Base-by-base conservation (phyloP, 345 rosid genomes). In the Bruguiera gymnorhiza region DNA sequence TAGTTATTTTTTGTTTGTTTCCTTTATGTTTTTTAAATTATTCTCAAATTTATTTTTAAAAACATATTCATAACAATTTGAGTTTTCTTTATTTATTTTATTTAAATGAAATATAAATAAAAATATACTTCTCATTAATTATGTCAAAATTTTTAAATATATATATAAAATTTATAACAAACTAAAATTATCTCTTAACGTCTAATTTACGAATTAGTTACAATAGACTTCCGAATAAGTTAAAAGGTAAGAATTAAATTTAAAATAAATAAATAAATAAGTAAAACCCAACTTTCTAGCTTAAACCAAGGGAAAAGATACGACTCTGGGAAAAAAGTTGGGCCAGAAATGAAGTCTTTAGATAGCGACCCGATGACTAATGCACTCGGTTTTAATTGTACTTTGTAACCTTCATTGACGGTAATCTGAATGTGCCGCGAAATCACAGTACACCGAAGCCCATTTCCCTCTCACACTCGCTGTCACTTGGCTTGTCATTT, bases 391-490 rank as follows among this genome's bases (percentile, higher is more conserved):
- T 3, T 18, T 39, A 43, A 43, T 36, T 65, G 62, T 54, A 10
- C 15, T 16, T n/a, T 32, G 10, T 69, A 11, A 29, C 70, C 68
- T 64, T 7, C 46, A 18, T 69, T 64, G 71, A 77, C 73, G 64
- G 74, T 53, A 65, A 73, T 50, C 63, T 57, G 58, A 63, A 52
- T 59, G 0, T 68, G 80, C 68, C 37, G 72, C 51, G 11, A 24
- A 34, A 27, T 56, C 20, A 26, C 60, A 26, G 54, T 56, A 67
- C 73, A 67, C 43, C 19, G 20, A 31, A 11, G 18, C 27, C 57
- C 6, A 53, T 62, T 67, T 6, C 7, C 36, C 67, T 23, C 34
- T 24, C 68, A 6, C 30, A 9, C 43, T 53, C 56, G 37, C 37
- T 34, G 1, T 51, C 21, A 27, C 24, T 19, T 16, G 23, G 48